Conservation (phyloP, 495 filamentous ascomycete genomes). For the Extremus antarcticus region DNA sequence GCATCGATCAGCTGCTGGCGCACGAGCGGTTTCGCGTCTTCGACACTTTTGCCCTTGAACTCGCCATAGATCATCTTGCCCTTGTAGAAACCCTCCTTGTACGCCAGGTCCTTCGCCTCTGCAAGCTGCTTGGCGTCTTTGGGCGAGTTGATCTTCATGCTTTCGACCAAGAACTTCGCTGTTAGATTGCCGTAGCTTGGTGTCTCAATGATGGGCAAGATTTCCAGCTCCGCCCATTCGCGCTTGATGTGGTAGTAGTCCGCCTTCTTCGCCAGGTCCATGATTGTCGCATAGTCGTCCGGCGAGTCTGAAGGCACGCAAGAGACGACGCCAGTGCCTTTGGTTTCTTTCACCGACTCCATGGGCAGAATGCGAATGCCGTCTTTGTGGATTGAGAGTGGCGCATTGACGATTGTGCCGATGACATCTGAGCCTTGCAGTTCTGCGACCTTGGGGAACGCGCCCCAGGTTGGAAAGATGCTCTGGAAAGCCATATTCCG, state of each 20-base stretch:
- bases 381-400: conserved; percentile 74
- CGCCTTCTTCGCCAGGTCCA: conserved; percentile 88
- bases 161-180: conserved; percentile 72
- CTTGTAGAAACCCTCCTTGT: conserved; percentile 97
- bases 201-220: conserved; percentile 79
- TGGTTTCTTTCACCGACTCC: conserved; percentile 80
- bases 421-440: conserved; percentile 68
- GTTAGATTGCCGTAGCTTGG: conserved; percentile 79
- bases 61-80: conserved; percentile 84
- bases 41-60: conserved; percentile 77
- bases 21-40: conserved; percentile 77
- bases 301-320: conserved; percentile 92
- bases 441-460: conserved; percentile 62
- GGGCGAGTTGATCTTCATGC: conserved; percentile 91
- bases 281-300: conserved; percentile 84
- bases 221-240: conserved; percentile 88
- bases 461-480: conserved; percentile 63
- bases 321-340: conserved; percentile 94
- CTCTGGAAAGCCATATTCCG: conserved; percentile 95
- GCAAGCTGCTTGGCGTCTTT: conserved; percentile 84
- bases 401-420: conserved; percentile 76
- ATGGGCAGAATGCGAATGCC: conserved; percentile 86
- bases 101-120: conserved; percentile 90
- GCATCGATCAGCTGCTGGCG: conserved; percentile 64
- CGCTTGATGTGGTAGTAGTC: conserved; percentile 95